phyloP scores from a whole-genome alignment of 139 green algal species.

The Chlamydomonas sphaeroides region DNA sequence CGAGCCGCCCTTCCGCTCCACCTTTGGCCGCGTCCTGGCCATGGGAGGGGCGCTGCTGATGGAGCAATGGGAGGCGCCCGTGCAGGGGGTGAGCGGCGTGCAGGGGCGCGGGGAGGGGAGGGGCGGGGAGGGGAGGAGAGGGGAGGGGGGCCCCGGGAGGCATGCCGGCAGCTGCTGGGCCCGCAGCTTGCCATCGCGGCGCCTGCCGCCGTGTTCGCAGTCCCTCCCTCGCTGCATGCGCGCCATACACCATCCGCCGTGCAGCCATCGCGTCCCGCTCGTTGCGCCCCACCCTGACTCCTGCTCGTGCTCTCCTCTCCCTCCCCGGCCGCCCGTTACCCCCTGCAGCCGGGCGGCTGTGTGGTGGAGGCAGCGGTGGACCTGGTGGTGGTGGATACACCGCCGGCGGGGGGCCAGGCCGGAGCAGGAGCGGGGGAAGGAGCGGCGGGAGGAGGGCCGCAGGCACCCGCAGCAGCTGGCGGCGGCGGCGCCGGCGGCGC shows the following conservation, averaged over 20 bases:
- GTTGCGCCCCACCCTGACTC: no score
- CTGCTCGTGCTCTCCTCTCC: neutral
- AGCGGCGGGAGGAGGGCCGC: neutral
- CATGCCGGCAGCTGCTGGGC: neutral
- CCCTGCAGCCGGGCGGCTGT: neutral
- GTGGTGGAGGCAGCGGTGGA: slow-evolving; percentile 29
- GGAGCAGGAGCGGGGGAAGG: no score
- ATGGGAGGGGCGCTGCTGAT: slow-evolving; percentile 13
- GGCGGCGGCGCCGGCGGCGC: neutral
- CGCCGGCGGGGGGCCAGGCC: neutral
- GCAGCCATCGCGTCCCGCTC: no score
- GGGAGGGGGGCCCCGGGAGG: no score
- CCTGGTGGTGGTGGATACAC: neutral
- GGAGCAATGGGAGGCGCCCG: slow-evolving; percentile 30
- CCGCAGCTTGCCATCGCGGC: neutral
- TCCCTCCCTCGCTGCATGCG: no score
- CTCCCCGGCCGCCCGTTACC: neutral
- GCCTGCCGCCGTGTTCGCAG: no score
- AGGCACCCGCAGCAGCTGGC: neutral
- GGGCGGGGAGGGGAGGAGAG: no score
- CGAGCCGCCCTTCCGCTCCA: slow-evolving; percentile 17
- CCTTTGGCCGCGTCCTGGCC: slow-evolving; percentile 32
- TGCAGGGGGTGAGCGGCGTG: neutral
- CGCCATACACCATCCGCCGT: no score
- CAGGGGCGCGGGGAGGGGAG: neutral